Evolutionary conservation across 2,329 filamentous ascomycete species (phyloP).

Genomic region (Cryphonectria nitschkei): DNA sequence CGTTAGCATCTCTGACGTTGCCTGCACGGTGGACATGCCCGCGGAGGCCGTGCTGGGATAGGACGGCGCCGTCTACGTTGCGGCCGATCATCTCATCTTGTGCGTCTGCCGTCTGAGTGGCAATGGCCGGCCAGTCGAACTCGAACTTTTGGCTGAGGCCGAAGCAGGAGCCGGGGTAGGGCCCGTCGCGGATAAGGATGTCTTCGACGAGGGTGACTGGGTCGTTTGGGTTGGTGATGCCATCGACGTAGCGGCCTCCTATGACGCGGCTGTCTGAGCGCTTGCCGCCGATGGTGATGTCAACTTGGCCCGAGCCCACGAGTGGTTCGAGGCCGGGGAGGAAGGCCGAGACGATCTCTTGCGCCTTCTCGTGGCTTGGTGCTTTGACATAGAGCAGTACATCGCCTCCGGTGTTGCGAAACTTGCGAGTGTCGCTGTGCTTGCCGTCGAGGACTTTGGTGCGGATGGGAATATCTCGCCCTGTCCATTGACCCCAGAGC

Average conservation of each 20-base stretch:
- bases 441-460: slow-evolving; percentile 8
- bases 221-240: slow-evolving; percentile 27
- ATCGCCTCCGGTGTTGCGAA: slow-evolving; percentile 11
- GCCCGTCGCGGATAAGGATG: slow-evolving; percentile 15
- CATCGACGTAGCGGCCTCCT: slow-evolving; percentile 22
- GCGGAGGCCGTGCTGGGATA: slow-evolving; percentile 19
- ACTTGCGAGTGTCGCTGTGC: slow-evolving; percentile 7
- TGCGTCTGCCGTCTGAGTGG: slow-evolving; percentile 9
- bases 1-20: slow-evolving; percentile 18
- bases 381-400: slow-evolving; percentile 13
- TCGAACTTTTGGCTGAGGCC: slow-evolving; percentile 26
- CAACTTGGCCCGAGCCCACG: background rate
- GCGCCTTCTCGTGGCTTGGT: slow-evolving; percentile 5
- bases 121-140: slow-evolving; percentile 21
- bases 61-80: slow-evolving; percentile 18
- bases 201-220: slow-evolving; percentile 23
- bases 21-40: slow-evolving; percentile 20
- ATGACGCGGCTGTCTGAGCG: slow-evolving; percentile 14
- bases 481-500: slow-evolving; percentile 8
- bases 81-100: slow-evolving; percentile 23
- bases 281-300: slow-evolving; percentile 10
- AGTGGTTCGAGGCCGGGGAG: background rate
- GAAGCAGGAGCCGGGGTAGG: slow-evolving; percentile 15
- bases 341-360: background rate
- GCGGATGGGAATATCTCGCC: slow-evolving; percentile 13